phyloP scores from a whole-genome alignment of 164 flowering plant genomes.

The Dillenia suffruticosa region DNA sequence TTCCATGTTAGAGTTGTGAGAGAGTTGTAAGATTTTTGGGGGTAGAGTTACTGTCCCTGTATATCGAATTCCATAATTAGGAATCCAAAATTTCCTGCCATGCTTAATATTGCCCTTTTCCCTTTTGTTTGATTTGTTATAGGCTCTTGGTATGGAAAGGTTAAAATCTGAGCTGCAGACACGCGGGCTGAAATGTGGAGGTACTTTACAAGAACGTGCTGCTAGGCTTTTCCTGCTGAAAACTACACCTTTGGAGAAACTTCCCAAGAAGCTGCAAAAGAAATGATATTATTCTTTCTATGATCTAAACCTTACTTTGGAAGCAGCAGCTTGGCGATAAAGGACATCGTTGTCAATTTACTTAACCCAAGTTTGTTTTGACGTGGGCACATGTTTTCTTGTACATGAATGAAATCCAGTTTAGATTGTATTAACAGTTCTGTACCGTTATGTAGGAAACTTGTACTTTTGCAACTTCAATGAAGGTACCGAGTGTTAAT shows the following conservation, averaged over 20 bases:
- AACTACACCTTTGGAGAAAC: conserved; percentile 68
- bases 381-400: background rate
- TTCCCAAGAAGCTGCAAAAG: conserved; percentile 83
- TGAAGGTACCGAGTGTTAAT: too few species aligned
- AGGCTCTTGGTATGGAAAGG: conserved; percentile 86
- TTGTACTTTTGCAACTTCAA: too few species aligned
- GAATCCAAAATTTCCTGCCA: too few species aligned
- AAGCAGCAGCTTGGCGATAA: conserved; percentile 82
- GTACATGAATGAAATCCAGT: background rate
- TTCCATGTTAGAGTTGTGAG: too few species aligned
- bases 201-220: conserved; percentile 90
- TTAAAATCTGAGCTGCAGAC: conserved; percentile 72
- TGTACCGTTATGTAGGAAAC: too few species aligned
- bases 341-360: conserved; percentile 13
- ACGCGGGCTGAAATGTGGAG: conserved; percentile 84
- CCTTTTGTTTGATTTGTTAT: background rate
- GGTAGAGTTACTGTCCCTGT: too few species aligned
- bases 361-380: background rate
- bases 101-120: too few species aligned
- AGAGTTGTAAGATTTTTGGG: too few species aligned
- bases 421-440: background rate
- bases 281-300: conserved; percentile 26
- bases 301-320: conserved; percentile 32
- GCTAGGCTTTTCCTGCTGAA: conserved; percentile 80
- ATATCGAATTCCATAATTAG: too few species aligned